Evolutionary conservation across 2,329 filamentous ascomycete genomes (phyloP).

Genomic region (Aspergillus ustus): DNA sequence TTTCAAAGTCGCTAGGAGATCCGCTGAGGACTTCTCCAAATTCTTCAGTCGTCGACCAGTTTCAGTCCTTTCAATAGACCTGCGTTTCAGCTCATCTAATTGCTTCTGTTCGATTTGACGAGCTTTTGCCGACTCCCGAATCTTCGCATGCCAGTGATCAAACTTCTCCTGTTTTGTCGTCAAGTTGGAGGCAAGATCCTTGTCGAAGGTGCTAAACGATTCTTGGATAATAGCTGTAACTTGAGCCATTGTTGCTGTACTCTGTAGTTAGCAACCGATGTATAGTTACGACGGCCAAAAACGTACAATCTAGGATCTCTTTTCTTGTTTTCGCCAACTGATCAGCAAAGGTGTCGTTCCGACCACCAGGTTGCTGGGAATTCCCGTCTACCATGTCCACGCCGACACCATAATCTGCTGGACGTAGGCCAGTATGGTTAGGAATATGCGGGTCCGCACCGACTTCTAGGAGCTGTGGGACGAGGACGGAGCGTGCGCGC

Average conservation of each 20-base stretch:
- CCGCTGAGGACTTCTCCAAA: slow-evolving; percentile 72
- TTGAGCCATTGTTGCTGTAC: slow-evolving; percentile 43
- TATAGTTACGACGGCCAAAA: not conserved
- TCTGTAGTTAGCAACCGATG: slow-evolving; percentile 34
- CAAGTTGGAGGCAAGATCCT: slow-evolving; percentile 79
- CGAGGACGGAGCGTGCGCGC: slow-evolving; percentile 92
- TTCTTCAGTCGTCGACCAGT: slow-evolving; percentile 75
- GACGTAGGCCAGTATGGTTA: slow-evolving; percentile 85
- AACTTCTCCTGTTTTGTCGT: slow-evolving; percentile 82
- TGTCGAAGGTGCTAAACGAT: slow-evolving; percentile 77
- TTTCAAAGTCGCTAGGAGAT: slow-evolving; percentile 64
- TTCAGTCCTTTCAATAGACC: slow-evolving; percentile 67
- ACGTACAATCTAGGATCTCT: slow-evolving; percentile 50
- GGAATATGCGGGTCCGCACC: slow-evolving; percentile 90
- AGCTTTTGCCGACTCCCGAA: slow-evolving; percentile 78
- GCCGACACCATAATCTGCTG: slow-evolving; percentile 93
- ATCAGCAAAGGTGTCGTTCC: slow-evolving; percentile 47
- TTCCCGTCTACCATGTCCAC: slow-evolving; percentile 61
- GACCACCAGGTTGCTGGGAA: slow-evolving; percentile 54
- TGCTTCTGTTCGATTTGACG: slow-evolving; percentile 76
- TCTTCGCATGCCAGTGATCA: slow-evolving; percentile 77
- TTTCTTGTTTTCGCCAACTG: slow-evolving; percentile 52
- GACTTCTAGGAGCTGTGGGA: slow-evolving; percentile 94
- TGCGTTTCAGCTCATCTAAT: slow-evolving; percentile 71
- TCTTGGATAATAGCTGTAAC: slow-evolving; percentile 72